phyloP scores from a whole-genome alignment of 768 basidiomycete genomes.

The Dioszegia aurantiaca region DNA sequence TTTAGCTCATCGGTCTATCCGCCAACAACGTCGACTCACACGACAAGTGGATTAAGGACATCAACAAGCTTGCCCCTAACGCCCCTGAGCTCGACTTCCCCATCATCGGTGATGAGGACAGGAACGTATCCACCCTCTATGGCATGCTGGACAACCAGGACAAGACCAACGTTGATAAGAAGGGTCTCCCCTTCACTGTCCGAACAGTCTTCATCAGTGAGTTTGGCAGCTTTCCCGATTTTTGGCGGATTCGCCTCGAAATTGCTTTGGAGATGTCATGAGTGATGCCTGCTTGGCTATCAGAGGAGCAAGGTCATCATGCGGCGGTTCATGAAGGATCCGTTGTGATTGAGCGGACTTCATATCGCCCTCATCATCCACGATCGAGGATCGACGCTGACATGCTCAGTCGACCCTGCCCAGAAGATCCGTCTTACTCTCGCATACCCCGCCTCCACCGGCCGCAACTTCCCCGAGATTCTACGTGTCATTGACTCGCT shows the following conservation, averaged over 20 bases:
- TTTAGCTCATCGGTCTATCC: constrained; percentile 62
- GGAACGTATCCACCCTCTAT: constrained; percentile 75
- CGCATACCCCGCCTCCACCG: constrained; percentile 91
- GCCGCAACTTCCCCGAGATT: constrained; percentile 42
- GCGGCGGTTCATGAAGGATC: no score
- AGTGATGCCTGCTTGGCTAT: no score
- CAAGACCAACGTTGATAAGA: constrained; percentile 64
- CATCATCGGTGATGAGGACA: constrained; percentile 90
- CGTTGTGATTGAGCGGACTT: no score
- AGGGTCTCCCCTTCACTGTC: constrained; percentile 84
- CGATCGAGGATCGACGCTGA: constrained; percentile 7
- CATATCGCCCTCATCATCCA: no score
- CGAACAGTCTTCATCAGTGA: constrained; percentile 85
- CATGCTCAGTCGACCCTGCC: constrained; percentile 71
- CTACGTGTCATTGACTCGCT: constrained; percentile 79
- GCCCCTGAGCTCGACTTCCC: constrained; percentile 83
- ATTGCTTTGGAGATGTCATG: no score
- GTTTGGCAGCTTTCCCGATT: constrained; percentile 17
- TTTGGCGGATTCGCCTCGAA: no score
- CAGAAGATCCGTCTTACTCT: constrained; percentile 87
- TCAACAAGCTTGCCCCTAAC: constrained; percentile 57
- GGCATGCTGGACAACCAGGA: constrained; percentile 98
- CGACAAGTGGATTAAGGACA: constrained; percentile 75
- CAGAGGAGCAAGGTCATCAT: no score
- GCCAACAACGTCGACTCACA: constrained; percentile 86